A percentile compares a stretch with the other conserved stretches of the same genome.
phyloP scores from a whole-genome alignment of 257 asterid species.

The Capsicum chinense region DNA sequence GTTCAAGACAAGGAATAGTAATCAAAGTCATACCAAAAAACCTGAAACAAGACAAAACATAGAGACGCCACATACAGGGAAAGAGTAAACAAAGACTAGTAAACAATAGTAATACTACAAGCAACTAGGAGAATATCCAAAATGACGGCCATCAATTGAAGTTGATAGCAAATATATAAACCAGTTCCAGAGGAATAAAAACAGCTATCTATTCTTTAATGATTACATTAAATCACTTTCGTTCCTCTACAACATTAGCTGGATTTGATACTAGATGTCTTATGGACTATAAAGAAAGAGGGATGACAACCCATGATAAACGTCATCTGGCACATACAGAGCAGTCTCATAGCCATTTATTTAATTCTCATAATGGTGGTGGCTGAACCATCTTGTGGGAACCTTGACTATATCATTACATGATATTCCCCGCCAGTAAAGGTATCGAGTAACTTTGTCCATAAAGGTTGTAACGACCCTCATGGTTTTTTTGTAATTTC shows the following conservation, averaged over 20 bases:
- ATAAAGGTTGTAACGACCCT: too few relatives aligned
- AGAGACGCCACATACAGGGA: too few relatives aligned
- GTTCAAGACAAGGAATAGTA: too few relatives aligned
- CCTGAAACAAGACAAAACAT: too few relatives aligned
- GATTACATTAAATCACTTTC: slow-evolving; percentile 19
- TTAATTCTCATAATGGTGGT: slow-evolving; percentile 19
- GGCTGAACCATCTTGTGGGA: not conserved
- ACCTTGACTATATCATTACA: not conserved
- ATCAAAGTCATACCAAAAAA: too few relatives aligned
- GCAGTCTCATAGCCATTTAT: not conserved
- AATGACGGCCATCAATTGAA: not conserved
- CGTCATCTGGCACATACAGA: not conserved
- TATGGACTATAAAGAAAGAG: not conserved
- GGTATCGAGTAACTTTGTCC: too few relatives aligned
- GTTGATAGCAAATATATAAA: not conserved
- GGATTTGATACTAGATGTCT: not conserved
- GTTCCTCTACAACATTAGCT: slow-evolving; percentile 7
- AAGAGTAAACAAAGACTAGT: too few relatives aligned
- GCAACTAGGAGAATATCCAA: not conserved
- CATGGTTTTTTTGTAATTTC: too few relatives aligned
- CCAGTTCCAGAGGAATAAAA: not conserved
- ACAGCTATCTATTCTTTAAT: not conserved
- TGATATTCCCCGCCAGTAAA: not conserved
- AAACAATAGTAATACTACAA: too few relatives aligned
- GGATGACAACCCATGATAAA: slow-evolving; percentile 17